These are phyloP conservation scores for Erodium maritimum DNA, from an alignment of 345 rosid species.

Conservation along the genomic window DNA sequence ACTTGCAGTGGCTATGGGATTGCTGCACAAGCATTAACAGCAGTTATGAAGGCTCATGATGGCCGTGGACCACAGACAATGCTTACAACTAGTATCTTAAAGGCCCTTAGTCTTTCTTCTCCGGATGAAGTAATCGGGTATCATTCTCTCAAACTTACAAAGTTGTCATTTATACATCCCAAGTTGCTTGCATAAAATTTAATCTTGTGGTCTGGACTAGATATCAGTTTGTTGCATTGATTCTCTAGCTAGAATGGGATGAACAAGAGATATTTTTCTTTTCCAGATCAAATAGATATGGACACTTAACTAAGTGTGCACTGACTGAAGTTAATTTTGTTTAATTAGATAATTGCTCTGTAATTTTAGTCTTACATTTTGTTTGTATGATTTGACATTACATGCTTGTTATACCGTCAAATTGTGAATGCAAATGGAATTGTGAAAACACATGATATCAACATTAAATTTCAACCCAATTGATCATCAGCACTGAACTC, in stretches of 20 bases:
- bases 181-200: not conserved
- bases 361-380: not conserved
- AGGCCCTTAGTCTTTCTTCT: constrained; percentile 59
- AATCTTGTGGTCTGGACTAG: not conserved
- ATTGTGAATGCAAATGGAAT: not conserved
- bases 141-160: not conserved
- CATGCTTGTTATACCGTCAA: not conserved
- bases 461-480: not conserved
- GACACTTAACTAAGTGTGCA: too few relatives aligned
- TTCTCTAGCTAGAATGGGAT: too few relatives aligned
- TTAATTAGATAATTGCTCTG: not conserved
- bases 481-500: too few relatives aligned
- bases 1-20: constrained; percentile 79
- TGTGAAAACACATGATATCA: not conserved
- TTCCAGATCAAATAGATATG: not conserved
- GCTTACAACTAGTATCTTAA: constrained; percentile 54
- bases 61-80: constrained; percentile 79
- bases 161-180: not conserved
- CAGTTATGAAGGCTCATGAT: constrained; percentile 79
- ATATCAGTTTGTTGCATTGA: not conserved
- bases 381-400: not conserved
- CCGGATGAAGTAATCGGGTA: constrained; percentile 80
- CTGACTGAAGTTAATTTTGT: not conserved
- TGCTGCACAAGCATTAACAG: constrained; percentile 87
- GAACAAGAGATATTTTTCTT: not conserved